Conservation (phyloP, 2,329 filamentous ascomycete species). For the Cladosporium sp. region DNA sequence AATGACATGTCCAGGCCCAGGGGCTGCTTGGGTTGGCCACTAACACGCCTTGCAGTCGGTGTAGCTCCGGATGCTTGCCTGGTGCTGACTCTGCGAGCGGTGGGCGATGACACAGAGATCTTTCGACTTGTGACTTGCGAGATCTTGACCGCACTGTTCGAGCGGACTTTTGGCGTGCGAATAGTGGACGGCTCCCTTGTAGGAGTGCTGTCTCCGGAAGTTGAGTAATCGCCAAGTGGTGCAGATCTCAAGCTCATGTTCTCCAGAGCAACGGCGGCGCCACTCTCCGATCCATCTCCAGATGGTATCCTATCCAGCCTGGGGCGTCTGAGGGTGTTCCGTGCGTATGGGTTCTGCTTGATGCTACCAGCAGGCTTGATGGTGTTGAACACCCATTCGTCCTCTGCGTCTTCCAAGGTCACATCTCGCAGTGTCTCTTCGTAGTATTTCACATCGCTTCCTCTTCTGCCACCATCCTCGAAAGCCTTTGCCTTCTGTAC, state of each 20-base stretch:
- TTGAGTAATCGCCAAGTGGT: constrained; percentile 33
- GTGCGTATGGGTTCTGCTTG: constrained; percentile 42
- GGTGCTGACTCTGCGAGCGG: constrained; percentile 27
- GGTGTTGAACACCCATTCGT: constrained; percentile 95
- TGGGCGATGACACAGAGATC: constrained; percentile 30
- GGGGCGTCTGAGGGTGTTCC: constrained; percentile 47
- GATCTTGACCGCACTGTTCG: constrained; percentile 31
- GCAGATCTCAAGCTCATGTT: constrained; percentile 42
- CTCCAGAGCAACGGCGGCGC: constrained; percentile 36
- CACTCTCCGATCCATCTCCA: constrained; percentile 30
- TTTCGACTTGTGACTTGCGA: constrained; percentile 37
- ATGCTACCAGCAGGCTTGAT: constrained; percentile 64
- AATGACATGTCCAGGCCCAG: constrained; percentile 88
- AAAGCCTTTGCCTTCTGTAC: constrained; percentile 78
- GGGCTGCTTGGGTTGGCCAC: constrained; percentile 59
- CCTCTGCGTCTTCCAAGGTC: constrained; percentile 58
- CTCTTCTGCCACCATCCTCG: constrained; percentile 52
- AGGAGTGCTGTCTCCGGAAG: constrained; percentile 21
- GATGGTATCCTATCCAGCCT: constrained; percentile 46
- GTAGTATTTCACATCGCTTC: constrained; percentile 70
- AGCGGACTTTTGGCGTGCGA: constrained; percentile 32
- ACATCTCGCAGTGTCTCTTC: constrained; percentile 71
- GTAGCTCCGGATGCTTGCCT: constrained; percentile 34
- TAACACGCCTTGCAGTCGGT: constrained; percentile 43
- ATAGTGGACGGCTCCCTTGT: constrained; percentile 32